phyloP scores from a whole-genome alignment of 1,284 basidiomycete species.

The Ceratobasidium sp. region DNA sequence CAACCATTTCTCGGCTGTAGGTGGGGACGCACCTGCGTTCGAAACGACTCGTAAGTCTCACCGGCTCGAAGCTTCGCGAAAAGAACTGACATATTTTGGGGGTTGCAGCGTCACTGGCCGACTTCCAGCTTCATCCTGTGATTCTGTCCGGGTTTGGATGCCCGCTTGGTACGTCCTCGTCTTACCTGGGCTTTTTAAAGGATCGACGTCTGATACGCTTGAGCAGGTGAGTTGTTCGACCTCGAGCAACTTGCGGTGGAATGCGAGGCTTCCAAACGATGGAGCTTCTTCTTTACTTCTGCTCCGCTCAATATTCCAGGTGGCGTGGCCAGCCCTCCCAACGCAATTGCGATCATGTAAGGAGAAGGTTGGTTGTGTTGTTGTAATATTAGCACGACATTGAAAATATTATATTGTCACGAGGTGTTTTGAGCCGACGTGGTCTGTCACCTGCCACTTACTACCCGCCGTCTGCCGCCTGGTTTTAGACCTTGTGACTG shows the following conservation, averaged over 20 bases:
- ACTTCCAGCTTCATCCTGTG: conserved; percentile 36
- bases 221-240: conserved; percentile 60
- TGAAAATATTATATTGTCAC: conserved; percentile 3
- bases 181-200: neutral
- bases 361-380: neutral
- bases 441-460: too few species aligned
- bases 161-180: conserved; percentile 23
- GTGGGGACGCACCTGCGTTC: conserved; percentile 54
- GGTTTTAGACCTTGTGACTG: conserved; percentile 1
- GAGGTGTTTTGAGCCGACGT: too few species aligned
- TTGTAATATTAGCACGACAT: neutral
- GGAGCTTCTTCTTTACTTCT: conserved; percentile 57
- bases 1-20: conserved; percentile 58
- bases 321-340: conserved; percentile 58
- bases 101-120: neutral
- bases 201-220: conserved; percentile 37
- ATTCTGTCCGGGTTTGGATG: conserved; percentile 53
- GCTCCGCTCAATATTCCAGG: conserved; percentile 57
- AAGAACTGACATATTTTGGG: neutral
- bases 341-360: conserved; percentile 56
- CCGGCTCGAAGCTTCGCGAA: neutral
- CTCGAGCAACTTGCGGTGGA: conserved; percentile 54
- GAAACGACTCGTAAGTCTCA: conserved; percentile 23
- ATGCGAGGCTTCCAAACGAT: conserved; percentile 53
- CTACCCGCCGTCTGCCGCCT: too few species aligned